These are phyloP conservation scores for Carex parvula DNA, from an alignment of 176 grass and related monocot genomes.

Conservation along the genomic window DNA sequence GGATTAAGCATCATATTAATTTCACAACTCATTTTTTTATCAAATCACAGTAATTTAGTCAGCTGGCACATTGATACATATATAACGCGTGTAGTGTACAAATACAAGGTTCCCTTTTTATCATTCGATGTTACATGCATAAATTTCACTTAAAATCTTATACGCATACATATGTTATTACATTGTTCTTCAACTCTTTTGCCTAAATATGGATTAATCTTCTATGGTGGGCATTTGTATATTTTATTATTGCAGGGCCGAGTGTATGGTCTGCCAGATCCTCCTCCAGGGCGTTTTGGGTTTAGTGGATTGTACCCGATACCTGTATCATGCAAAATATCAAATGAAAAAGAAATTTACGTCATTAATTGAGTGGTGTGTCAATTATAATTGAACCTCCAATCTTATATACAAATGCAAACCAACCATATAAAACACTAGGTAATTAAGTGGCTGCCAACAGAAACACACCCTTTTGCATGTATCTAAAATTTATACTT, in stretches of 20 bases:
- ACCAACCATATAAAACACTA: background rate
- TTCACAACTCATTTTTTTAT: too few species aligned
- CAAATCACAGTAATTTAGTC: too few species aligned
- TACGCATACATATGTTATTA: background rate
- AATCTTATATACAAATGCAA: background rate
- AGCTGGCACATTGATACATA: too few species aligned
- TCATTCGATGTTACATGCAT: too few species aligned
- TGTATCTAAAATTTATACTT: background rate
- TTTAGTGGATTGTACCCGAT: too few species aligned
- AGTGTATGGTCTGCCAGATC: too few species aligned
- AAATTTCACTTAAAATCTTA: background rate
- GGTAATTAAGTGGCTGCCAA: too few species aligned
- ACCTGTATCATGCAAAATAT: background rate
- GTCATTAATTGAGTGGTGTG: background rate
- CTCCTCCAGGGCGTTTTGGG: too few species aligned
- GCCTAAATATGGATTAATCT: background rate
- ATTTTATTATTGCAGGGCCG: too few species aligned
- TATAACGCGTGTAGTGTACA: too few species aligned
- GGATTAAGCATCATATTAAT: too few species aligned
- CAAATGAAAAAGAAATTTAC: background rate
- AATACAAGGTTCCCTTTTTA: too few species aligned
- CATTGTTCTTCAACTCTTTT: background rate
- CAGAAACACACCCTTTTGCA: background rate
- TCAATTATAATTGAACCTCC: background rate
- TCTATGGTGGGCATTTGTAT: background rate